Evolutionary conservation across 1,284 basidiomycete genomes (phyloP).

Genomic region (Irpex lacteus): DNA sequence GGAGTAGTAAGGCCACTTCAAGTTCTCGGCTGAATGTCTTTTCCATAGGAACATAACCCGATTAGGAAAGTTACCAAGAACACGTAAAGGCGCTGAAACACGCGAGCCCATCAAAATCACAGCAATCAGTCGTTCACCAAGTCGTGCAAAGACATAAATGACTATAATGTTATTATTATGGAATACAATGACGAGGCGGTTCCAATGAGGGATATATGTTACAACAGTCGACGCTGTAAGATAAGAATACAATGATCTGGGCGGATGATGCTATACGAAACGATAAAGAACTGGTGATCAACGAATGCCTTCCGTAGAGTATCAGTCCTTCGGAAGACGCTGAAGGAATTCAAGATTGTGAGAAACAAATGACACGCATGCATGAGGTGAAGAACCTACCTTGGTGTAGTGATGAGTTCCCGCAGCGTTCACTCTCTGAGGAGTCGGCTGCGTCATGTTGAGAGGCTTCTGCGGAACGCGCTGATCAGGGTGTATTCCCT

Average conservation of each 20-base stretch:
- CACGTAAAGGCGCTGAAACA: too few relatives aligned
- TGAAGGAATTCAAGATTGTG: neutral
- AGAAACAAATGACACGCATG: neutral
- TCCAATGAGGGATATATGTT: too few relatives aligned
- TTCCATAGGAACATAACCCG: too few relatives aligned
- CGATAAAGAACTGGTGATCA: neutral
- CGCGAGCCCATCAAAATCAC: too few relatives aligned
- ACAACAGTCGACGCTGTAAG: too few relatives aligned
- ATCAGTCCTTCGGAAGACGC: neutral
- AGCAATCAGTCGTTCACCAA: too few relatives aligned
- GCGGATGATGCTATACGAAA: neutral
- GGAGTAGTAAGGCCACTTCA: too few relatives aligned
- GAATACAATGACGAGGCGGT: too few relatives aligned
- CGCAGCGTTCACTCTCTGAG: conserved; percentile 10
- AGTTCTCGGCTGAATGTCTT: too few relatives aligned
- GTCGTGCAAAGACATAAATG: too few relatives aligned
- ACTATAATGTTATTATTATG: too few relatives aligned
- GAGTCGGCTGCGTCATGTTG: conserved; percentile 10
- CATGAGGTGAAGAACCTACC: neutral
- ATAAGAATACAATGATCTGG: neutral
- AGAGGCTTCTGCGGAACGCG: conserved; percentile 9
- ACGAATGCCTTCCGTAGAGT: neutral
- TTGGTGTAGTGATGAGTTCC: conserved; percentile 14
- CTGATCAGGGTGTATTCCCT: conserved; percentile 9
- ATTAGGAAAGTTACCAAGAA: too few relatives aligned